These are phyloP conservation scores for Rickenella mellea DNA, from an alignment of 768 basidiomycete species.

Conservation along the genomic window DNA sequence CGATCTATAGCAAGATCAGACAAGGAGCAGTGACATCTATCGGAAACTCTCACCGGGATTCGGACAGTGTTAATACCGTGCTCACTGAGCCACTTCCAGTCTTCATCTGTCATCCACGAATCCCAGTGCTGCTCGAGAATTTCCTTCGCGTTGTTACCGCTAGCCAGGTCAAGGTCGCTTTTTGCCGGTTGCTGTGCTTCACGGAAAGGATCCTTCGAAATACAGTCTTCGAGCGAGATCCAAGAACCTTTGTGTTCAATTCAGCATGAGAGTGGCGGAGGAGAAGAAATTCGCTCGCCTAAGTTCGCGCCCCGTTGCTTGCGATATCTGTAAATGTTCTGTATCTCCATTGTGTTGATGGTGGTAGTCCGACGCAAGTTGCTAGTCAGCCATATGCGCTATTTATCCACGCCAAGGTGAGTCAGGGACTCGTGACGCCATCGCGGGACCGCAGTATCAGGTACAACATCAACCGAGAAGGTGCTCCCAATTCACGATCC, in stretches of 20 bases:
- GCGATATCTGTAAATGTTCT: constrained; percentile 44
- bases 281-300: constrained; percentile 30
- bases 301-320: constrained; percentile 79
- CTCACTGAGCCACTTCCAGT: constrained; percentile 45
- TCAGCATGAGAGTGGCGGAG: not conserved
- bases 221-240: constrained; percentile 79
- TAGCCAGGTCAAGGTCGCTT: constrained; percentile 65
- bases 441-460: too few species aligned
- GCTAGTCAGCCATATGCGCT: too few species aligned
- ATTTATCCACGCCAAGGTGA: too few species aligned
- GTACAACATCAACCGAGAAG: too few species aligned
- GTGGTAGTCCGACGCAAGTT: too few species aligned
- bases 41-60: constrained; percentile 37
- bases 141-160: constrained; percentile 34
- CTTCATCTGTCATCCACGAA: constrained; percentile 41
- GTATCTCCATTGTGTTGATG: too few species aligned
- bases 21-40: not conserved
- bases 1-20: constrained; percentile 35
- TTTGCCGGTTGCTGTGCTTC: constrained; percentile 43
- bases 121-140: constrained; percentile 39
- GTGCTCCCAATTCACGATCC: too few species aligned
- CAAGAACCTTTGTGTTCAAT: constrained; percentile 42
- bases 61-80: constrained; percentile 52
- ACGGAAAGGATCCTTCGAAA: constrained; percentile 48
- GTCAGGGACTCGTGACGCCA: too few species aligned